phyloP scores from a whole-genome alignment of 352 stramenopile species.

The Phytophthora gonapodyides region DNA sequence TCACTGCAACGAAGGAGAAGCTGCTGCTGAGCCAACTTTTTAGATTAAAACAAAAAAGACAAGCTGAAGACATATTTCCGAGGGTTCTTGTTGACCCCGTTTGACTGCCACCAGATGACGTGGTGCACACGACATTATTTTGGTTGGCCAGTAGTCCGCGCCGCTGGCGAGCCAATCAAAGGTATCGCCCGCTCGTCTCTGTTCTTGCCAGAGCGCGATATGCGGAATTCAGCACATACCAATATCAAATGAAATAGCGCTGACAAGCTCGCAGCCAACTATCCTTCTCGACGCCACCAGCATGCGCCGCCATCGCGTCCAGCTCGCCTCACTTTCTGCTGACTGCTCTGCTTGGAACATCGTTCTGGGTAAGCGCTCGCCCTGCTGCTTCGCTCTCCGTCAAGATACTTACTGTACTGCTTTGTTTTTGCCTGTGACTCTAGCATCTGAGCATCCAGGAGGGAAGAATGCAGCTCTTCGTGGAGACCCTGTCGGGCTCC shows the following conservation, averaged over 20 bases:
- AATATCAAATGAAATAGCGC: neutral
- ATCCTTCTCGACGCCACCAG: conserved; percentile 1
- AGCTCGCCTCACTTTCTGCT: conserved; percentile 87
- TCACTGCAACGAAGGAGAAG: conserved; percentile 2
- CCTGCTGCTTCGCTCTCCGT: neutral
- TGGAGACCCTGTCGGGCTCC: conserved; percentile 87
- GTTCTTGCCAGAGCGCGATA: neutral
- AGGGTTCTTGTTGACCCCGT: neutral
- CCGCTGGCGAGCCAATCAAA: conserved; percentile 26
- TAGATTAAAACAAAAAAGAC: neutral
- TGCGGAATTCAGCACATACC: conserved; percentile 14
- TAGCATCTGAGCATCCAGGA: conserved; percentile 93
- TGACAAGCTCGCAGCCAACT: conserved; percentile 25
- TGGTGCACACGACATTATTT: conserved; percentile 23
- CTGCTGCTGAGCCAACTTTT: conserved; percentile 3
- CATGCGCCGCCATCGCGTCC: neutral
- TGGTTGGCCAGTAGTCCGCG: conserved; percentile 38
- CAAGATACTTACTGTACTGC: conserved; percentile 4
- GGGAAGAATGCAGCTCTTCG: conserved; percentile 96
- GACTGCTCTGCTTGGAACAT: conserved; percentile 91
- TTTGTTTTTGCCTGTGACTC: conserved; percentile 13
- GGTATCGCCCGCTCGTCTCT: conserved; percentile 1
- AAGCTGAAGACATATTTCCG: conserved; percentile 18
- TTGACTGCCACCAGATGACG: neutral
- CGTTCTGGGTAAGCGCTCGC: conserved; percentile 58